Evolutionary conservation across 176 grass and related monocot genomes (phyloP).

Genomic region (Cenchrus americanus): DNA sequence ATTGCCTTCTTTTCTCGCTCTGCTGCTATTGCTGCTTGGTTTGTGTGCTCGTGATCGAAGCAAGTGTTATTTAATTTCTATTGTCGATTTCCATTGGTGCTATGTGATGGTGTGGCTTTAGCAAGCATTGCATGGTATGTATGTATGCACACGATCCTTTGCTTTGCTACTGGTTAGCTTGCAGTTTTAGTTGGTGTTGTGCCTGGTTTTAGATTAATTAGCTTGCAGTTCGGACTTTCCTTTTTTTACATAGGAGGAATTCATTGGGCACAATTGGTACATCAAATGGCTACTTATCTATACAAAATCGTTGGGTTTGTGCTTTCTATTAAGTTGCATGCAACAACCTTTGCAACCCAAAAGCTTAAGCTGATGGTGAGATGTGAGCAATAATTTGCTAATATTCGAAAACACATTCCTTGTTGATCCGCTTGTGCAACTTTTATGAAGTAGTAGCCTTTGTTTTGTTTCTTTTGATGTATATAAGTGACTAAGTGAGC

Average conservation of each 20-base stretch:
- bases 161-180: not conserved
- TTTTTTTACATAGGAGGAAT: not conserved
- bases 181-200: not conserved
- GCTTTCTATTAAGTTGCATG: too few species aligned
- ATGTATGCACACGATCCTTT: not conserved
- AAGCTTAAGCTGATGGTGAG: too few species aligned
- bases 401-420: not conserved
- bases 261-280: not conserved
- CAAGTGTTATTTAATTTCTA: not conserved
- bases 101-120: not conserved
- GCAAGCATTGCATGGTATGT: not conserved
- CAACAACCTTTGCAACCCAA: too few species aligned
- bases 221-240: not conserved
- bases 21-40: not conserved
- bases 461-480: not conserved
- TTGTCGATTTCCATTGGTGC: not conserved
- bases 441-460: not conserved
- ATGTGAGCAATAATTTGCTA: too few species aligned
- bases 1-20: not conserved
- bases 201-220: not conserved
- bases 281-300: too few species aligned
- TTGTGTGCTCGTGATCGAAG: not conserved
- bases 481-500: not conserved
- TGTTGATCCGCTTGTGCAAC: not conserved
- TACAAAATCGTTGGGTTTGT: not conserved